A percentile compares a stretch with the other conserved stretches of the same genome.
Conservation (phyloP, 352 stramenopile species). For the Globisporangium iwayamae region DNA sequence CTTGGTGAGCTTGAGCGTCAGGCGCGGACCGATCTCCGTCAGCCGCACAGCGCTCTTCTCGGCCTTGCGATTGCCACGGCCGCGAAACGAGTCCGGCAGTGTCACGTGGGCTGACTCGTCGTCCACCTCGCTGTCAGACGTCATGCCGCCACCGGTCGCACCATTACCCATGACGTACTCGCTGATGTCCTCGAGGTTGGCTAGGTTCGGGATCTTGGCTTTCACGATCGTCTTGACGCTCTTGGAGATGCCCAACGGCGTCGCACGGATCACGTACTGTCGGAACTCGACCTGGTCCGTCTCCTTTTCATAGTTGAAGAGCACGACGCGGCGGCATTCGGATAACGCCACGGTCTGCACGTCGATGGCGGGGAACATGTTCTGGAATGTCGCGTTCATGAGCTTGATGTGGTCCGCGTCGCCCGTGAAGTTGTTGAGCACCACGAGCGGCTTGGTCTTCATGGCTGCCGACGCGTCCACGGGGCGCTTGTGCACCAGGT, state of each 20-base stretch:
- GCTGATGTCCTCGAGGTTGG: slow-evolving; percentile 95
- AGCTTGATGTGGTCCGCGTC: slow-evolving; percentile 86
- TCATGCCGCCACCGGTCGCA: slow-evolving; percentile 57
- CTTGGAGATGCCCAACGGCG: slow-evolving; percentile 90
- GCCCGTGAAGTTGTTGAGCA: slow-evolving; percentile 99
- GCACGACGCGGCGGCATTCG: slow-evolving; percentile 95
- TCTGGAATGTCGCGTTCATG: slow-evolving; percentile 98
- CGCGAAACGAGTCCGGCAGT: slow-evolving; percentile 90
- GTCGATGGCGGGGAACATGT: slow-evolving; percentile 99
- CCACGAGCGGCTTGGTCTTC: slow-evolving; percentile 92
- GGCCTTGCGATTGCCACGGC: slow-evolving; percentile 89
- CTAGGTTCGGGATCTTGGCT: slow-evolving; percentile 92
- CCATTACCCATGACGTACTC: slow-evolving; percentile 92
- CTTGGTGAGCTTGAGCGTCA: slow-evolving; percentile 95
- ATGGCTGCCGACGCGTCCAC: slow-evolving; percentile 87
- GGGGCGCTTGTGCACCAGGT: slow-evolving; percentile 88
- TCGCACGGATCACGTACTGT: slow-evolving; percentile 97
- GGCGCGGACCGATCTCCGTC: slow-evolving; percentile 93
- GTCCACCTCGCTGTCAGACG: slow-evolving; percentile 95
- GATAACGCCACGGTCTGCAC: slow-evolving; percentile 94
- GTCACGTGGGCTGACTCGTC: slow-evolving; percentile 92
- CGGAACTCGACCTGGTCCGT: slow-evolving; percentile 93
- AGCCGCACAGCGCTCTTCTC: slow-evolving; percentile 94
- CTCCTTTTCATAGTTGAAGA: slow-evolving; percentile 96
- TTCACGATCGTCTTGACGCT: slow-evolving; percentile 90